Evolutionary conservation across 345 rosid genomes (phyloP).

Genomic region (Lagerstroemia speciosa): DNA sequence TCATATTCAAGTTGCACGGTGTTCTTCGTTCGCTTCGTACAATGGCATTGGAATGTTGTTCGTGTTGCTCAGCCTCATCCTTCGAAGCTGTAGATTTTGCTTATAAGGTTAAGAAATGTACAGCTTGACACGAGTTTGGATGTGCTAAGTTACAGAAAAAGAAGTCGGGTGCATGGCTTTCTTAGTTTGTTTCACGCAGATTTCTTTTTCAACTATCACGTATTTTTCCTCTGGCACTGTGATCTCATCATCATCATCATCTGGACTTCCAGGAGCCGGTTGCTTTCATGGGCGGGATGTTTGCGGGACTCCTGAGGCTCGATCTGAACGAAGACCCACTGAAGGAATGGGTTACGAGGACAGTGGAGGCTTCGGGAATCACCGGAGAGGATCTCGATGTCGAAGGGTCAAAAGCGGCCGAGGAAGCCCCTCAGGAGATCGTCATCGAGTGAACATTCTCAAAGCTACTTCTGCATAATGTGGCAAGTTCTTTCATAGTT

Average conservation of each 20-base stretch:
- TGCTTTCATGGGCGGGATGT: slow-evolving; percentile 58
- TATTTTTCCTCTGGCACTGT: not conserved
- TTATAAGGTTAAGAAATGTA: not conserved
- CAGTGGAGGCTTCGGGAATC: slow-evolving; percentile 47
- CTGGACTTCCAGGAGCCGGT: slow-evolving; percentile 43
- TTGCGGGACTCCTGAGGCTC: slow-evolving; percentile 58
- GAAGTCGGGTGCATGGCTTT: not conserved
- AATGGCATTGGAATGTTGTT: not conserved
- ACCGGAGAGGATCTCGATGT: slow-evolving; percentile 30
- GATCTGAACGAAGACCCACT: slow-evolving; percentile 64
- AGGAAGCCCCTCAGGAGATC: slow-evolving; percentile 44
- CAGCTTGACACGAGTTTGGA: not conserved
- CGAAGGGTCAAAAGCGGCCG: slow-evolving; percentile 19
- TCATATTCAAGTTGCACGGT: not conserved
- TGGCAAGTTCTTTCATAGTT: not conserved
- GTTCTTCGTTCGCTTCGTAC: not conserved
- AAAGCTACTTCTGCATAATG: not conserved
- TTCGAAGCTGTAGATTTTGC: not conserved
- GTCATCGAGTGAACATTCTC: slow-evolving; percentile 36
- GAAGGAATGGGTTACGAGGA: slow-evolving; percentile 56
- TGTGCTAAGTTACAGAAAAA: not conserved
- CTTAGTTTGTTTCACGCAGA: not conserved
- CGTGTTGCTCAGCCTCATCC: not conserved
- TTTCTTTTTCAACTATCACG: not conserved
- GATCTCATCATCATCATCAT: not conserved